phyloP scores from a whole-genome alignment of 2,329 filamentous ascomycete genomes.

The Zymoseptoria pseudotritici region DNA sequence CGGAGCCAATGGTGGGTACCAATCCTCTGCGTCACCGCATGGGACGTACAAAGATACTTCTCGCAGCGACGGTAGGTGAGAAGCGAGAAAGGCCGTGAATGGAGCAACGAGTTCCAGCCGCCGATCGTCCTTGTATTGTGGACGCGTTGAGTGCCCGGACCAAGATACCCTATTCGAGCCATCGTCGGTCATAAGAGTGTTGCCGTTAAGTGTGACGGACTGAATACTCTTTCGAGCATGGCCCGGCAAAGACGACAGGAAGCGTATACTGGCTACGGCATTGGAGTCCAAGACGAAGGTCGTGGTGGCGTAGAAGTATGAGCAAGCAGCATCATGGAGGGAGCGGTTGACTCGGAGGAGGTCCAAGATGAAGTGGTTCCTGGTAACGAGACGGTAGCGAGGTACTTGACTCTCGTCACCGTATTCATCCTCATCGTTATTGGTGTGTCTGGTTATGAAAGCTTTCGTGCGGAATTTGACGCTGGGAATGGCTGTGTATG shows the following conservation, averaged over 20 bases:
- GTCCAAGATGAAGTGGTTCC: neutral
- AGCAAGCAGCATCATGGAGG: neutral
- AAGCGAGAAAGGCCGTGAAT: slow-evolving; percentile 2
- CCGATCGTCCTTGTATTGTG: neutral
- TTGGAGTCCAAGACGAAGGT: slow-evolving; percentile 4
- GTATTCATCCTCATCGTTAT: neutral
- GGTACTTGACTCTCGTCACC: neutral
- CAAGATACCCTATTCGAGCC: neutral
- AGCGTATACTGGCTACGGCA: neutral
- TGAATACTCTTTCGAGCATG: neutral
- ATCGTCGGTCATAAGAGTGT: neutral
- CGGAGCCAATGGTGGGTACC: neutral
- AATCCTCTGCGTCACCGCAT: neutral
- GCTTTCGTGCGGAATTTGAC: neutral
- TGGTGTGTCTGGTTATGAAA: neutral
- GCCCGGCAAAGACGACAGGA: neutral
- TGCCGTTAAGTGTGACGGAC: neutral
- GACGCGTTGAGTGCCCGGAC: neutral
- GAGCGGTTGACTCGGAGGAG: neutral
- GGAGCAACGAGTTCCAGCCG: slow-evolving; percentile 1
- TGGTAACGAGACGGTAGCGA: neutral
- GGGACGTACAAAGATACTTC: slow-evolving; percentile 1
- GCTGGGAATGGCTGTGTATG: neutral
- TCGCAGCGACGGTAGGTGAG: neutral
- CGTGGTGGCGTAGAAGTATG: slow-evolving; percentile 1